phyloP scores from a whole-genome alignment of 2,329 filamentous ascomycete genomes.

The Aspergillus awamori region DNA sequence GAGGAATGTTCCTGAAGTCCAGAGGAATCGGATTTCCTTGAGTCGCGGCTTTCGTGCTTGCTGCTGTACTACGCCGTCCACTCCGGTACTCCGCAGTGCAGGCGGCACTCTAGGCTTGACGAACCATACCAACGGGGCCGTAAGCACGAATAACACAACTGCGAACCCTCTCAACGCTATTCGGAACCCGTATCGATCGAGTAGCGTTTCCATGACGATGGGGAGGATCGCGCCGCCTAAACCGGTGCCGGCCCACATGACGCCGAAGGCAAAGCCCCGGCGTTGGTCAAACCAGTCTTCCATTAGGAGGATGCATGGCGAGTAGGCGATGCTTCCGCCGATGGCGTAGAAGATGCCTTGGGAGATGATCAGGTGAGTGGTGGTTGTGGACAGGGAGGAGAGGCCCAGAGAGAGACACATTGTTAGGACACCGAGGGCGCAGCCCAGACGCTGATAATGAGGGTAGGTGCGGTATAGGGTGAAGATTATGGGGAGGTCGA shows the following conservation, averaged over 20 bases:
- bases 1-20: constrained; percentile 39
- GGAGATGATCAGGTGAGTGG: constrained; percentile 30
- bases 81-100: too few relatives aligned
- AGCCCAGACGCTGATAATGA: constrained; percentile 24
- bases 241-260: constrained; percentile 40
- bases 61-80: too few relatives aligned
- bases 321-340: constrained; percentile 54
- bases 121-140: constrained; percentile 35
- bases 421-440: constrained; percentile 22
- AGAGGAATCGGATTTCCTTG: constrained; percentile 40
- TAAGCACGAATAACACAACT: constrained; percentile 31
- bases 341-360: constrained; percentile 42
- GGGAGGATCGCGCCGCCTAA: constrained; percentile 51
- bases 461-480: constrained; percentile 26
- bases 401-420: constrained; percentile 31
- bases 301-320: constrained; percentile 50
- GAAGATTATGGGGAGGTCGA: constrained; percentile 28
- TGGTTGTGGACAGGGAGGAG: constrained; percentile 28
- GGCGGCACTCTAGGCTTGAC: constrained; percentile 47
- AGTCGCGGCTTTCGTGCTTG: too few relatives aligned
- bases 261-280: constrained; percentile 48
- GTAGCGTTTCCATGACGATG: constrained; percentile 47
- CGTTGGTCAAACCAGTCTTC: constrained; percentile 57
- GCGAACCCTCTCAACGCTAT: constrained; percentile 51
- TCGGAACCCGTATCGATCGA: constrained; percentile 47